Evolutionary conservation across 441 rosid species (phyloP).

Genomic region (Lepidium campestre): DNA sequence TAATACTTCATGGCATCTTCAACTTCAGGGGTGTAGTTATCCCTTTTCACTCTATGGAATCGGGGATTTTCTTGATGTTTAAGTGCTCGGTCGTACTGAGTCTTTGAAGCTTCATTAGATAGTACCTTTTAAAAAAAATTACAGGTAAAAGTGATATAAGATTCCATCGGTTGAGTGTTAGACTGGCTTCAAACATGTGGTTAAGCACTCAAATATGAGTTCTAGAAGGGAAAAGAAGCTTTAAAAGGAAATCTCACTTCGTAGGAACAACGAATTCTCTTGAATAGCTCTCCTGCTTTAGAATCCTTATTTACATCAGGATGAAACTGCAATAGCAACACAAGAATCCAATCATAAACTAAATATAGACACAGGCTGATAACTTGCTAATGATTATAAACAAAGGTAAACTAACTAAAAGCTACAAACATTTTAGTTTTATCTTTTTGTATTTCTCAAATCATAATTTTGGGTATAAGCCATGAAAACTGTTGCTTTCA

Average conservation of each 20-base stretch:
- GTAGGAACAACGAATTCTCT: conserved; percentile 63
- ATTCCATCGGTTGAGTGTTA: background rate
- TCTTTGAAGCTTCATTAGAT: conserved; percentile 60
- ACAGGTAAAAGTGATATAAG: background rate
- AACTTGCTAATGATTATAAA: background rate
- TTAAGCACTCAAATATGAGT: background rate
- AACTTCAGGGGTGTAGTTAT: conserved; percentile 33
- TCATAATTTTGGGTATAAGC: background rate
- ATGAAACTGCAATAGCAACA: conserved; percentile 55
- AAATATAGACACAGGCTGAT: background rate
- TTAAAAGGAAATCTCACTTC: conserved; percentile 46
- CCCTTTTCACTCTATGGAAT: conserved; percentile 28
- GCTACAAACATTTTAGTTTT: background rate
- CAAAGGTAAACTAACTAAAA: background rate
- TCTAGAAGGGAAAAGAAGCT: background rate
- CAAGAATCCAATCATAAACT: background rate
- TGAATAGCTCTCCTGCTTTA: conserved; percentile 64
- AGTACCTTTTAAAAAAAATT: conserved; percentile 44
- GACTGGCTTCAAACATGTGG: background rate
- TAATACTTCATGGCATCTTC: conserved; percentile 42
- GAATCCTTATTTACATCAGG: conserved; percentile 85
- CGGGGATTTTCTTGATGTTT: conserved; percentile 36
- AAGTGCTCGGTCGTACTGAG: conserved; percentile 51
- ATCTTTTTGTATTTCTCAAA: background rate
- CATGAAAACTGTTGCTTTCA: background rate